Evolutionary conservation across 306 rosid genomes (phyloP), one percentile per base, ranked within the genome.

Genomic region (Cicer pinnatifidum): DNA sequence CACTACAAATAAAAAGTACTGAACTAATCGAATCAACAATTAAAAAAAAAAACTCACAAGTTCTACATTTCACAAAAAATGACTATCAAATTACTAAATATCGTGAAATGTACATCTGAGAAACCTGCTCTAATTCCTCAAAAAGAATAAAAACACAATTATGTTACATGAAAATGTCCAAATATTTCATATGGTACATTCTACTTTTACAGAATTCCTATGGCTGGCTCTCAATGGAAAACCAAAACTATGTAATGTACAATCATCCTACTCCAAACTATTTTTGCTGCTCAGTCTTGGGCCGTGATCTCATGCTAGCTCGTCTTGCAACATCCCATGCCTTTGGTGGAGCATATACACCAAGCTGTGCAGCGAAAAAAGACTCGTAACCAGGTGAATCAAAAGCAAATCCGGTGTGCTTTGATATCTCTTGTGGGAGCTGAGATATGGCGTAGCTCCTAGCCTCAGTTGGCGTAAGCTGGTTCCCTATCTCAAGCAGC

Each of bases 321-420:
- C 98, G 83, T 73, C 91, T 88, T 39, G 98, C 98, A 79, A 94
- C 98, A 73, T 94, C 98, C 98, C 98, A 94, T 37, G 97, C 91
- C 71, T 88, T 94, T 56, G 91, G 98, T 37, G 98, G 97, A 37
- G 90, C 86, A 75, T 82, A 77, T 10, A 88, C 72, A 52, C 98
- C 97, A 1, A 79, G 85, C 86, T 91, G 98, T 59, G 96, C 73
- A 8, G 97, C 97, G 3, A 94, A 94, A 75, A 91, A 94, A 1
- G 98, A 94, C 81, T 94, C 97, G 1, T 91, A 94, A 75, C 98
- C 92, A 8, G 97, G 97, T 52, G 96, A 93, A 75, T 94, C 97
- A 20, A 94, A 93, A 67, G 97, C 98, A 79, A 94, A 94, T 46
- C 98, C 98, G 0, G 97, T 94, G 85, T 94, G 92, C 81, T 81